phyloP scores from a whole-genome alignment of 2,329 filamentous ascomycete species.

The Fusarium albidum region DNA sequence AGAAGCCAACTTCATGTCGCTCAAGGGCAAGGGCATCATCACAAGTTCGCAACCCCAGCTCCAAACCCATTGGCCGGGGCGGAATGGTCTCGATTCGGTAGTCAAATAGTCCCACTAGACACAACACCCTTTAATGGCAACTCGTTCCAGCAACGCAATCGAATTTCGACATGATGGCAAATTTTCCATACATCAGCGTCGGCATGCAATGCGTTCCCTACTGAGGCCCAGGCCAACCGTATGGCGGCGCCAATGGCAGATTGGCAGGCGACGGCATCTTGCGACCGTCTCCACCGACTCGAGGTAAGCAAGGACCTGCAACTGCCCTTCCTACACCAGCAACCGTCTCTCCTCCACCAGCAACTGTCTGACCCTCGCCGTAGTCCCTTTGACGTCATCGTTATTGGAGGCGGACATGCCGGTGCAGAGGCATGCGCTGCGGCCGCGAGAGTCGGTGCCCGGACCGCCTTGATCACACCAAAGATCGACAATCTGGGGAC shows the following conservation, averaged over 20 bases:
- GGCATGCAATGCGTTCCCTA: conserved; percentile 42
- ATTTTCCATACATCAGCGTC: conserved; percentile 23
- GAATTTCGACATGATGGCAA: conserved; percentile 22
- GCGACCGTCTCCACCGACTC: conserved; percentile 44
- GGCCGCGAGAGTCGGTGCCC: conserved; percentile 86
- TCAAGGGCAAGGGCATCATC: no score
- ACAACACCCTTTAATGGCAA: conserved; percentile 13
- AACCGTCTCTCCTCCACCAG: conserved; percentile 1
- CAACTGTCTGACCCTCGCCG: conserved; percentile 15
- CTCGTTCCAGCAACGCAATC: not conserved
- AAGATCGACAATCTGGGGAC: conserved; percentile 88
- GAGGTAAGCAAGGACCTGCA: conserved; percentile 36
- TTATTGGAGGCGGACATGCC: conserved; percentile 95
- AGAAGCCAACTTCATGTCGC: no score
- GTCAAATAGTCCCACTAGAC: conserved; percentile 20
- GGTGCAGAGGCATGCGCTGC: conserved; percentile 94
- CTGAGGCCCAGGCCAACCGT: conserved; percentile 34
- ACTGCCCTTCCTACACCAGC: conserved; percentile 1
- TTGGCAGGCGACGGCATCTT: conserved; percentile 34
- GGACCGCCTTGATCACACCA: conserved; percentile 89
- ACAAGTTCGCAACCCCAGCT: not conserved
- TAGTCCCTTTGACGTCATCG: conserved; percentile 87
- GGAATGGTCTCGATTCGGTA: conserved; percentile 7
- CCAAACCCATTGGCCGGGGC: not conserved
- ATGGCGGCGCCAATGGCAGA: conserved; percentile 29